Conservation (phyloP, 495 filamentous ascomycete genomes). For the Xanthoparmelia taractica region DNA sequence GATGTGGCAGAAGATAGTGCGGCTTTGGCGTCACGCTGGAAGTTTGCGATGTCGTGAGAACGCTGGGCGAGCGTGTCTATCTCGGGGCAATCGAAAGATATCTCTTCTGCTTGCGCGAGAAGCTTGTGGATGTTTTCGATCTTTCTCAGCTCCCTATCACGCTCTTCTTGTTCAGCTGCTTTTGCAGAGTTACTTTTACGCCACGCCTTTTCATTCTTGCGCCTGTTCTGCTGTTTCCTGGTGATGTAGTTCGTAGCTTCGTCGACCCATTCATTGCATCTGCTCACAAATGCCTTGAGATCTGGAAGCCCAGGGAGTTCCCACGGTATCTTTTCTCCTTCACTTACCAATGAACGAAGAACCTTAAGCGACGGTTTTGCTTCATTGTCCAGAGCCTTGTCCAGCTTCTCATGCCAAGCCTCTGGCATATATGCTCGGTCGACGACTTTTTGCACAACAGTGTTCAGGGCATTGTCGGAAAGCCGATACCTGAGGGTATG, state of each 20-base stretch:
- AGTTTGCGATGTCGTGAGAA: constrained; percentile 76
- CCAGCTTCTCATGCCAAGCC: constrained; percentile 83
- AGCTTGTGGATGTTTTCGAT: constrained; percentile 83
- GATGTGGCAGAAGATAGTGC: constrained; percentile 56
- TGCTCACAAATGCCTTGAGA: constrained; percentile 83
- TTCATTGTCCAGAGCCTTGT: constrained; percentile 72
- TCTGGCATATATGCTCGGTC: constrained; percentile 84
- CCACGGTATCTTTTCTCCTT: constrained; percentile 96
- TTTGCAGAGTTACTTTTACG: constrained; percentile 65
- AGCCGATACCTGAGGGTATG: constrained; percentile 70
- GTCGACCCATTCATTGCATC: constrained; percentile 96
- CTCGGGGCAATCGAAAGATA: constrained; percentile 92
- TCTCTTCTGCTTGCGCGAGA: constrained; percentile 72
- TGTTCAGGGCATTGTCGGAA: constrained; percentile 59
- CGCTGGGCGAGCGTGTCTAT: constrained; percentile 82
- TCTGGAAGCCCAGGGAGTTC: constrained; percentile 75
- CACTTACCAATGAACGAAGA: constrained; percentile 73
- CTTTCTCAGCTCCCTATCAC: constrained; percentile 79
- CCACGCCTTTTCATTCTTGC: constrained; percentile 93
- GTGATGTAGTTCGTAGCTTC: constrained; percentile 96
- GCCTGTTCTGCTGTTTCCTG: constrained; percentile 95
- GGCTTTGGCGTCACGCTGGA: constrained; percentile 66
- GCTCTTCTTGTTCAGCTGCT: constrained; percentile 76
- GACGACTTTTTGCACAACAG: constrained; percentile 63
- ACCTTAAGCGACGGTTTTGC: constrained; percentile 78